A percentile compares a stretch with the other conserved stretches of the same genome.
Evolutionary conservation across 1,284 basidiomycete species (phyloP).

Genomic region (Rhizopogon hawkerae): DNA sequence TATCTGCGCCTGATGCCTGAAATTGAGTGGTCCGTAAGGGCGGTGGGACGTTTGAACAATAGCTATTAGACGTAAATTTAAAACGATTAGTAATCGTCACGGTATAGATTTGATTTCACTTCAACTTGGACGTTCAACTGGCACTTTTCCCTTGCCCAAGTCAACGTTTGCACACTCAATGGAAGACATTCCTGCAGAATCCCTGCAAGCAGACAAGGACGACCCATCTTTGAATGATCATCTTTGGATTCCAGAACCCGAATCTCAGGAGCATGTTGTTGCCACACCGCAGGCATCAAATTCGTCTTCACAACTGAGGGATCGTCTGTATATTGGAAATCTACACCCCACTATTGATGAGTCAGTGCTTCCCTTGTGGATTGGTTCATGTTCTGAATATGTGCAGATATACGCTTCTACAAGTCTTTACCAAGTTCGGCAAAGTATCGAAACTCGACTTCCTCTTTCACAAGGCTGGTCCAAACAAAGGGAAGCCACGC

Average conservation of each 20-base stretch:
- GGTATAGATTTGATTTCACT: no score
- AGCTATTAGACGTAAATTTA: no score
- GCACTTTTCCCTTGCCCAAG: not conserved
- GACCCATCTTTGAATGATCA: conserved; percentile 14
- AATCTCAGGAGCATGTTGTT: conserved; percentile 8
- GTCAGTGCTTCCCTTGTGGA: conserved; percentile 37
- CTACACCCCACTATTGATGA: conserved; percentile 85
- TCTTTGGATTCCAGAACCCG: conserved; percentile 27
- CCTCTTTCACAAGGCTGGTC: conserved; percentile 89
- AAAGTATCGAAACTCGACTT: conserved; percentile 90
- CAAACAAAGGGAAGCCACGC: conserved; percentile 82
- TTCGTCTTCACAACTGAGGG: conserved; percentile 38
- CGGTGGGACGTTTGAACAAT: no score
- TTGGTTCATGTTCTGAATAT: conserved; percentile 11
- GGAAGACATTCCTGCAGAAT: not conserved
- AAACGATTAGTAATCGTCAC: not conserved
- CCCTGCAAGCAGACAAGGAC: not conserved
- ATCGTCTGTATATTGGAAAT: conserved; percentile 88
- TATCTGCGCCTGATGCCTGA: no score
- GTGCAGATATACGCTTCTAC: conserved; percentile 73
- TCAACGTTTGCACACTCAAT: not conserved
- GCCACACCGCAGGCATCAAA: conserved; percentile 11
- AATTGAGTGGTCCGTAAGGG: no score
- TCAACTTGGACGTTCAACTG: no score
- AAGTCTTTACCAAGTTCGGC: conserved; percentile 86